Conservation (phyloP, 805 yeast species). For the Hanseniaspora occidentalis region DNA sequence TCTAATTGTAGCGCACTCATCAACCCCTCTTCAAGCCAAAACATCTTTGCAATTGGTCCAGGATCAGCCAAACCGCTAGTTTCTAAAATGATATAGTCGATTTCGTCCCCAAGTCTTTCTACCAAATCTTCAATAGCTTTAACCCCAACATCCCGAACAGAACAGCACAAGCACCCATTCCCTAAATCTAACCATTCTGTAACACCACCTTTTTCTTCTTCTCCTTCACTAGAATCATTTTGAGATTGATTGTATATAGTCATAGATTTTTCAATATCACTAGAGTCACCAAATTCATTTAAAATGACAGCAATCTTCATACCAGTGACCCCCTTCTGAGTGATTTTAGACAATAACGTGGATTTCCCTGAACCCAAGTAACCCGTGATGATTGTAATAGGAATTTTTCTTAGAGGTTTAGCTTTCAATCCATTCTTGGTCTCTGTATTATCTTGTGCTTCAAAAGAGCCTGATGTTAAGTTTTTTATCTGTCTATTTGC, state of each 20-base stretch:
- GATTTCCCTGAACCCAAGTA: slow-evolving; percentile 92
- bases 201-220: slow-evolving; percentile 37
- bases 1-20: slow-evolving; percentile 78
- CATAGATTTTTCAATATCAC: slow-evolving; percentile 78
- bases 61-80: slow-evolving; percentile 98
- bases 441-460: not conserved
- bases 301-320: slow-evolving; percentile 77
- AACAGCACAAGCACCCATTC: slow-evolving; percentile 93
- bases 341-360: slow-evolving; percentile 66
- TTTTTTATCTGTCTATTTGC: slow-evolving; percentile 17
- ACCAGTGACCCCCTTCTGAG: slow-evolving; percentile 39
- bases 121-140: slow-evolving; percentile 84
- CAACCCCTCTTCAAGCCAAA: slow-evolving; percentile 91
- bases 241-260: slow-evolving; percentile 44
- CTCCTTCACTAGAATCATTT: too few species aligned
- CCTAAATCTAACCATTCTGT: slow-evolving; percentile 96
- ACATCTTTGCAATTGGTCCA: slow-evolving; percentile 93
- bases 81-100: slow-evolving; percentile 85
- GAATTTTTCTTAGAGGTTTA: slow-evolving; percentile 40
- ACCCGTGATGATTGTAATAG: slow-evolving; percentile 89
- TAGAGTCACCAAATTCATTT: slow-evolving; percentile 86
- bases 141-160: slow-evolving; percentile 91
- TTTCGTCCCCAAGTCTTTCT: slow-evolving; percentile 52
- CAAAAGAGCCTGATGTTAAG: not conserved
- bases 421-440: not conserved